Conservation (phyloP, 345 rosid genomes). For the Geranium brycei region DNA sequence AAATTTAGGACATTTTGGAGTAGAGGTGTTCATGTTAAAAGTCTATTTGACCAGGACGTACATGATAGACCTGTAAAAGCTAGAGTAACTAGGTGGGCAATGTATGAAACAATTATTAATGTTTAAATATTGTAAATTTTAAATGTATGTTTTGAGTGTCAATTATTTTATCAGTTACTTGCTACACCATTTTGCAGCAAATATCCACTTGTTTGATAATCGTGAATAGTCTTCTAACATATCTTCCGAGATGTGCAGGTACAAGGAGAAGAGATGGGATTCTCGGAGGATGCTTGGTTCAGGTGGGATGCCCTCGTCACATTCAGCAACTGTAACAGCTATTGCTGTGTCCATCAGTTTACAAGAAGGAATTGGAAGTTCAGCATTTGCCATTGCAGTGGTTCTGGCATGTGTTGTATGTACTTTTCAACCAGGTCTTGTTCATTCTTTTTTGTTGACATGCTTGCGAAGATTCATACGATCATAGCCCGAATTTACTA, state of each 20-base stretch:
- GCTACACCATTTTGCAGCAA: too few species aligned
- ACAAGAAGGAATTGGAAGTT: slow-evolving; percentile 35
- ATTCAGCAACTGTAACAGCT: slow-evolving; percentile 52
- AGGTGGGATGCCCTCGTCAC: slow-evolving; percentile 69
- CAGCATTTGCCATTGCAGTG: slow-evolving; percentile 40
- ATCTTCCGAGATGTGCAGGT: slow-evolving; percentile 26
- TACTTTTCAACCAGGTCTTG: slow-evolving; percentile 24
- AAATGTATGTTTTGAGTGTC: neutral
- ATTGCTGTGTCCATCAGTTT: slow-evolving; percentile 41
- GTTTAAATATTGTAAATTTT: neutral
- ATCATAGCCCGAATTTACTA: too few species aligned
- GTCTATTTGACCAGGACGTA: neutral
- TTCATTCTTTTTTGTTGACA: slow-evolving; percentile 16
- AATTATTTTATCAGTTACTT: too few species aligned
- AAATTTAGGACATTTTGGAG: neutral
- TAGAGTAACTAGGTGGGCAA: too few species aligned
- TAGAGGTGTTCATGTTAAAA: neutral
- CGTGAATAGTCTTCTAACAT: slow-evolving; percentile 6
- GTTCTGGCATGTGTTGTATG: slow-evolving; percentile 61
- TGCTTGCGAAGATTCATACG: neutral
- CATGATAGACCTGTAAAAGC: neutral
- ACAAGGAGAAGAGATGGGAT: slow-evolving; percentile 61
- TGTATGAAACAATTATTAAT: too few species aligned
- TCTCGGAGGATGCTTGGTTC: slow-evolving; percentile 41
- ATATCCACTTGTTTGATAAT: neutral